These are phyloP conservation scores for Coemansia sp. DNA, from an alignment of 192 early-diverging fungal genomes.

Conservation along the genomic window DNA sequence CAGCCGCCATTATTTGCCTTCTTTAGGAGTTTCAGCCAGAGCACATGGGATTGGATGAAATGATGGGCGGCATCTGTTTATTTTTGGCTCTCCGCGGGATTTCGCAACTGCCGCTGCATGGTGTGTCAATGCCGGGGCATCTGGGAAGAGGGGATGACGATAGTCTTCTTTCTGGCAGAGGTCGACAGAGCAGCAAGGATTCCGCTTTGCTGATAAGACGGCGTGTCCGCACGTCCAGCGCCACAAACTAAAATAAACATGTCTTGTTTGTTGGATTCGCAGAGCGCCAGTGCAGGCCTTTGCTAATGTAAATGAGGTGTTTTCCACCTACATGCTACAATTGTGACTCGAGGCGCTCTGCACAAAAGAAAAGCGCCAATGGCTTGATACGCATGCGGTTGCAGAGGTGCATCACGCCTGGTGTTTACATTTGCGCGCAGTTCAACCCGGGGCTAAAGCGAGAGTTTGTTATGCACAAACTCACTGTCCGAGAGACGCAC, in stretches of 20 bases:
- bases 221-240: not conserved
- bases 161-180: not conserved
- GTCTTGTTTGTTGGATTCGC: not conserved
- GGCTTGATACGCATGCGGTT: not conserved
- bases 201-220: not conserved
- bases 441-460: not conserved
- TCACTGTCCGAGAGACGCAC: slow-evolving; percentile 1
- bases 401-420: not conserved
- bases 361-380: not conserved
- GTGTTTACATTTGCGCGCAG: not conserved
- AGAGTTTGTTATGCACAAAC: not conserved
- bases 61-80: not conserved
- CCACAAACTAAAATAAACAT: not conserved
- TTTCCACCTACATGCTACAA: not conserved
- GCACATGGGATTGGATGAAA: not conserved
- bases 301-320: not conserved
- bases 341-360: not conserved
- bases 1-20: not conserved
- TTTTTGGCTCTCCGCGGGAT: slow-evolving; percentile 4
- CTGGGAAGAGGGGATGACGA: not conserved
- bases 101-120: slow-evolving; percentile 3
- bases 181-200: not conserved
- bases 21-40: not conserved
- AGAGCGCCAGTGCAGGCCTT: not conserved
- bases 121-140: not conserved